A percentile compares a stretch with the other conserved stretches of the same genome.
These are phyloP conservation scores for Phytophthora parvispora DNA, from an alignment of 352 stramenopile species.

Conservation along the genomic window DNA sequence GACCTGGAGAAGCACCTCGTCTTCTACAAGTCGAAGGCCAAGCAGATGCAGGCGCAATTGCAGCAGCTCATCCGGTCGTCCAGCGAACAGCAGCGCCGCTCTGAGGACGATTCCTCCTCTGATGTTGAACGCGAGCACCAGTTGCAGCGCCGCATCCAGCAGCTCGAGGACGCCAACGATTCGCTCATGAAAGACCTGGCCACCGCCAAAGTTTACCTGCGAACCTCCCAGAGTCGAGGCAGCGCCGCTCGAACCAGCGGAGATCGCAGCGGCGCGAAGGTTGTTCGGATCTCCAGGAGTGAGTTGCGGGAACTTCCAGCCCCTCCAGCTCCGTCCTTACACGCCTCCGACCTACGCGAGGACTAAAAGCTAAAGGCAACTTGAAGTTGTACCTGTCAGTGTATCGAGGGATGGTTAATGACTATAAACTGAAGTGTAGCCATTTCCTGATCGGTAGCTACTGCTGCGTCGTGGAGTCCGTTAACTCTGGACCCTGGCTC, in stretches of 20 bases:
- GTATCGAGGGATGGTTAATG: neutral
- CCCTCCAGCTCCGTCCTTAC: conserved; percentile 31
- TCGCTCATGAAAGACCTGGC: conserved; percentile 81
- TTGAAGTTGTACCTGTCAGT: conserved; percentile 27
- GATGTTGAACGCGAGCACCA: conserved; percentile 37
- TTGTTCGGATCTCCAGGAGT: conserved; percentile 76
- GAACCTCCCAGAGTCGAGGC: conserved; percentile 54
- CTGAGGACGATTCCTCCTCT: conserved; percentile 2
- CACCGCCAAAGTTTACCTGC: conserved; percentile 76
- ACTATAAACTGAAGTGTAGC: conserved; percentile 11
- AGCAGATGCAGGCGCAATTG: conserved; percentile 87
- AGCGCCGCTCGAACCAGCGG: conserved; percentile 26
- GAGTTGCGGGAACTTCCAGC: conserved; percentile 69
- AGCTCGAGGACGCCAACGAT: conserved; percentile 84
- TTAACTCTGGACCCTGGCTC: no score
- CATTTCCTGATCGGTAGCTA: conserved; percentile 23
- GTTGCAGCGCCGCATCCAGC: conserved; percentile 66
- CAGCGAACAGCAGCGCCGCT: conserved; percentile 45
- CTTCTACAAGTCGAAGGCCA: conserved; percentile 90
- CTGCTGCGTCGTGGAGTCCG: conserved; percentile 12
- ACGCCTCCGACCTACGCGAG: conserved; percentile 27
- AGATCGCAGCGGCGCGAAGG: conserved; percentile 37
- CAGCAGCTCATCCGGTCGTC: conserved; percentile 83
- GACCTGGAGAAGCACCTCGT: conserved; percentile 88
- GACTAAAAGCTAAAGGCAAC: conserved; percentile 6